Base-by-base conservation (phyloP, 192 early-diverging fungal genomes). In the Thamnidium elegans region DNA sequence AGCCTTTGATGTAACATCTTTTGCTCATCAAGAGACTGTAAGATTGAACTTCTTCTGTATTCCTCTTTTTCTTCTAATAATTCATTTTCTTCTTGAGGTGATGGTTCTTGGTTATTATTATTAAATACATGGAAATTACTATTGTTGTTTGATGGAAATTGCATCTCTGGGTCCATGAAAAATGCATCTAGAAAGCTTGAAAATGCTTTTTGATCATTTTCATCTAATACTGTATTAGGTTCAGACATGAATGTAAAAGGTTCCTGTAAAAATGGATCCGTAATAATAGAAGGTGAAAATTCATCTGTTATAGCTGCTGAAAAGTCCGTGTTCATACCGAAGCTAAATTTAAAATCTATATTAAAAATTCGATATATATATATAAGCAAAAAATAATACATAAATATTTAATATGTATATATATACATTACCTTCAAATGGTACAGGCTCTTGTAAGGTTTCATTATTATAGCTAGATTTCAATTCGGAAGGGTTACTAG, bases 181-280 rank as follows among this genome's bases (percentile, higher is more conserved):
- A 83, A 67, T 2, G 74, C 72, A 59, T 82, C 81, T 31, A 83
- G 56, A 59, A 83, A 83, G 58, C 74, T 66, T 39, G 76, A 77
- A 52, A 83, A 80, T 21, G 67, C 67, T 30, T 71, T 72, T 43
- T 83, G 78, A 51, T 83, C 81, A 44, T 67, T 47, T 55, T 76
- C 74, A 34, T 71, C 66, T 23, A 76, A 43, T 14, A 76, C 55
- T 54, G 42, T 60, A 39, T 32, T 73, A 20, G 42, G 19, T 21
- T 6, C 10, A 17, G 50, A 34, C 9, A 46, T 36, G 26, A 64
- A 54, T 26, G 42, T 43, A 7, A 30, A 53, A 42, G 63, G 63
- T 13, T 64, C 63, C 23, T 64, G 50, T 13, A 51, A 42, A 26
- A 64, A 53, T 52, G 48, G 46, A 31, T 39, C 45, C 10, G 52